These are phyloP conservation scores for Solanum peruvianum DNA, from an alignment of 257 asterid species.

Conservation along the genomic window DNA sequence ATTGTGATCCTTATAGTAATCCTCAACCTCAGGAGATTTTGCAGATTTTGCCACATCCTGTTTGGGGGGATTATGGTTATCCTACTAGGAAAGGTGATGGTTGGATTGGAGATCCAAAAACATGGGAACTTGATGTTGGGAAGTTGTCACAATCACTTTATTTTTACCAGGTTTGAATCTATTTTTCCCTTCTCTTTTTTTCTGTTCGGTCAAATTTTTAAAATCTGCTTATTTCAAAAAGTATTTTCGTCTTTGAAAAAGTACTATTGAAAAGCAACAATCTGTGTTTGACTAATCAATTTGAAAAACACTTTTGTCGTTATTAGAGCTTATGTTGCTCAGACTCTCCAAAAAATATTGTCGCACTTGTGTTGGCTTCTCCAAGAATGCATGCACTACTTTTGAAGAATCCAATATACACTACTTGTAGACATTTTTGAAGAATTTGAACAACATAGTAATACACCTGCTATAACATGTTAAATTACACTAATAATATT, in stretches of 20 bases:
- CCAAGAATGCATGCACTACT: background rate
- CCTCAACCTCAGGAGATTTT: slow-evolving; percentile 85
- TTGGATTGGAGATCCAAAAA: slow-evolving; percentile 68
- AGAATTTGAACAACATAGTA: background rate
- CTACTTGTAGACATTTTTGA: background rate
- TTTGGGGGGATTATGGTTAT: slow-evolving; percentile 72
- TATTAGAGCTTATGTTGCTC: background rate
- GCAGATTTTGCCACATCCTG: slow-evolving; percentile 77
- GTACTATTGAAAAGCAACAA: background rate
- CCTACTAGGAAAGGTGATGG: slow-evolving; percentile 64
- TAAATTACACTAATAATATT: background rate
- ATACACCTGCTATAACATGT: background rate
- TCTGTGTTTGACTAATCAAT: background rate
- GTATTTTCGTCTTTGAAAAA: background rate
- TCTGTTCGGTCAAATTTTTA: background rate
- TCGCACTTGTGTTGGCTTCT: fast-evolving
- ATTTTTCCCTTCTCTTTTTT: background rate
- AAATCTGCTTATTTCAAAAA: background rate
- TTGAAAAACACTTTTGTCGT: fast-evolving
- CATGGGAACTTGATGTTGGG: slow-evolving; percentile 79
- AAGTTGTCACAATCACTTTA: slow-evolving; percentile 44
- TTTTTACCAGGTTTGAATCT: slow-evolving; percentile 41
- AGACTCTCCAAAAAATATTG: fast-evolving
- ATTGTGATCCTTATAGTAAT: slow-evolving; percentile 74
- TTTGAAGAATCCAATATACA: background rate